Conservation (phyloP, 768 basidiomycete species). For the Leccinum subtestaceum region DNA sequence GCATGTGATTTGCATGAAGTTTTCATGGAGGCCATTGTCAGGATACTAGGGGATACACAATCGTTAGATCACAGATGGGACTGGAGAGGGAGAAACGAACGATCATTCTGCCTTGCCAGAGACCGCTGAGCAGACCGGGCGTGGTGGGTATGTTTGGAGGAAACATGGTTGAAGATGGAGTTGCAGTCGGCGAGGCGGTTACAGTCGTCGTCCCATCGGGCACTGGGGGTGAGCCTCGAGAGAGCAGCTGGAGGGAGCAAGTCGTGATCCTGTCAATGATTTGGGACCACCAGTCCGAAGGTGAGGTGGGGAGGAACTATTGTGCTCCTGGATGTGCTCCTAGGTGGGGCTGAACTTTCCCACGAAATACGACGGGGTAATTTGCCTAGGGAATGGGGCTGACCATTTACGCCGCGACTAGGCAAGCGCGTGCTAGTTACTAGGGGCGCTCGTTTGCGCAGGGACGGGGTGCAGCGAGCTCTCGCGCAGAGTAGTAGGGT, state of each 20-base stretch:
- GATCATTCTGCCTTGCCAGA: constrained; percentile 63
- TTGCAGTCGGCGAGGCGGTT: constrained; percentile 48
- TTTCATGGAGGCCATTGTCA: constrained; percentile 16
- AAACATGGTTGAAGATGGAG: constrained; percentile 32
- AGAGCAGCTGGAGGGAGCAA: constrained; percentile 23
- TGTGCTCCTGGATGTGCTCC: constrained; percentile 60
- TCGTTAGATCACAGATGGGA: neutral
- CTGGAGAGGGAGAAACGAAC: constrained; percentile 36
- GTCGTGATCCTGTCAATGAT: constrained; percentile 14
- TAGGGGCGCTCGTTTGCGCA: too few relatives aligned
- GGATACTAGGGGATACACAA: constrained; percentile 14
- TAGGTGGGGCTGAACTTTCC: constrained; percentile 41
- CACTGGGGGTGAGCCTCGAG: constrained; percentile 36
- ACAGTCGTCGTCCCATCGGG: constrained; percentile 57
- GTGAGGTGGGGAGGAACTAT: constrained; percentile 29
- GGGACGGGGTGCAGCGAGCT: too few relatives aligned
- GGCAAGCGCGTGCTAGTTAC: too few relatives aligned
- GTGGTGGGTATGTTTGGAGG: constrained; percentile 38
- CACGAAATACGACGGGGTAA: too few relatives aligned
- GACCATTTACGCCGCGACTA: too few relatives aligned
- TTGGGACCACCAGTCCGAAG: constrained; percentile 24
- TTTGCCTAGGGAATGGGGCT: too few relatives aligned
- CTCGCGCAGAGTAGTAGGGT: too few relatives aligned
- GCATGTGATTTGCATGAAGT: constrained; percentile 24
- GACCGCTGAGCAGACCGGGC: constrained; percentile 52